Conservation (phyloP, 768 basidiomycete genomes). For the Trametes sanguinea region DNA sequence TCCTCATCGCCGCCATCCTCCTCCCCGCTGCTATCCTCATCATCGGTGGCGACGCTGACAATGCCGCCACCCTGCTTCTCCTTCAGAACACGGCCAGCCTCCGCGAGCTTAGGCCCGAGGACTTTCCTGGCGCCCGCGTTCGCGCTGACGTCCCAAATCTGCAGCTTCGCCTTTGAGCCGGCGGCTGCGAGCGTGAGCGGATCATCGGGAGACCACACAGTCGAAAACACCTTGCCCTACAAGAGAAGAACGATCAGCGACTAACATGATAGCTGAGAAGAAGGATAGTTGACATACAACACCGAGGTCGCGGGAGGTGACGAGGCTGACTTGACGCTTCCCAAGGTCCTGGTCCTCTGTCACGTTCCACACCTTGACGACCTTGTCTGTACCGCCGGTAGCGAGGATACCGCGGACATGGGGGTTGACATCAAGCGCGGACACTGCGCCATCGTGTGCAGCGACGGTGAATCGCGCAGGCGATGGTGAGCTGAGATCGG, state of each 20-base stretch:
- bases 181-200: slow-evolving; percentile 92
- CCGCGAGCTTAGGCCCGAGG: slow-evolving; percentile 75
- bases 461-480: slow-evolving; percentile 84
- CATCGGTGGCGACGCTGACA: slow-evolving; percentile 66
- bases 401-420: slow-evolving; percentile 88
- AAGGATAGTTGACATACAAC: slow-evolving; percentile 57
- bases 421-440: slow-evolving; percentile 88
- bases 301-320: slow-evolving; percentile 86
- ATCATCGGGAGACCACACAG: slow-evolving; percentile 90
- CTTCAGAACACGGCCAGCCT: slow-evolving; percentile 66
- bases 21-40: slow-evolving; percentile 64
- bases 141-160: slow-evolving; percentile 92
- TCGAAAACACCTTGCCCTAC: slow-evolving; percentile 98
- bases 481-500: slow-evolving; percentile 61
- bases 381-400: slow-evolving; percentile 93
- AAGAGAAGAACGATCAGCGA: too few species aligned
- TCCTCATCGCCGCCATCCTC: slow-evolving; percentile 35
- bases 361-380: slow-evolving; percentile 96
- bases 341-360: slow-evolving; percentile 59
- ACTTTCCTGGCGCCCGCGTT: slow-evolving; percentile 82
- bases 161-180: slow-evolving; percentile 90
- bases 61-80: slow-evolving; percentile 70
- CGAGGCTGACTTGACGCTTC: slow-evolving; percentile 78
- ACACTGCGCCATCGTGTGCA: slow-evolving; percentile 90
- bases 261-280: not conserved